A percentile compares a stretch with the other conserved stretches of the same genome.
phyloP scores from a whole-genome alignment of 768 basidiomycete genomes.

The Lyophyllum shimeji region DNA sequence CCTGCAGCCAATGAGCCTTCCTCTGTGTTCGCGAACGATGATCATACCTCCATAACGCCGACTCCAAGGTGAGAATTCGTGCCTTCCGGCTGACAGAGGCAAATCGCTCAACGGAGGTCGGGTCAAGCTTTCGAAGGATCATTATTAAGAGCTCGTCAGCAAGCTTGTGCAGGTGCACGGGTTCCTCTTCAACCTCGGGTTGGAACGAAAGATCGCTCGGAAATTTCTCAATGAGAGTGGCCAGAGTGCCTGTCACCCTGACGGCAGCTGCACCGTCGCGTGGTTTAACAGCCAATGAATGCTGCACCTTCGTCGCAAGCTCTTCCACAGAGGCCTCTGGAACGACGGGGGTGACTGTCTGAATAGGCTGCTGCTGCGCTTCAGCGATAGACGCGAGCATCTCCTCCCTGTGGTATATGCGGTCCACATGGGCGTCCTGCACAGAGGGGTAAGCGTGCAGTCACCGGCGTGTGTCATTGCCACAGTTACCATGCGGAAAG shows the following conservation, averaged over 20 bases:
- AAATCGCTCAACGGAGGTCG: constrained; percentile 73
- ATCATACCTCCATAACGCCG: constrained; percentile 72
- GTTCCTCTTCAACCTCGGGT: constrained; percentile 66
- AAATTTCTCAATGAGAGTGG: constrained; percentile 48
- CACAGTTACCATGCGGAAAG: constrained; percentile 59
- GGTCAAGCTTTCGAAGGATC: constrained; percentile 67
- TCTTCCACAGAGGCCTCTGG: constrained; percentile 21
- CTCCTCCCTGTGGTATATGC: constrained; percentile 63
- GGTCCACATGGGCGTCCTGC: constrained; percentile 71
- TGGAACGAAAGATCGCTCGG: constrained; percentile 54
- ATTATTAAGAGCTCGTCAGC: constrained; percentile 77
- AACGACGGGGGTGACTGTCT: constrained; percentile 9
- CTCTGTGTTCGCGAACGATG: background rate
- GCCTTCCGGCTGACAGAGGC: constrained; percentile 73
- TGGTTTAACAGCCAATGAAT: constrained; percentile 24
- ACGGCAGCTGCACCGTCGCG: constrained; percentile 14
- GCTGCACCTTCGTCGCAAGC: constrained; percentile 25
- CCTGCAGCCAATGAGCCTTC: constrained; percentile 33
- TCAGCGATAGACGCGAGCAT: constrained; percentile 35
- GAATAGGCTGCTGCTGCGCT: constrained; percentile 20
- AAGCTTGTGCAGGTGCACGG: constrained; percentile 53
- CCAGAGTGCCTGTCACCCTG: constrained; percentile 40
- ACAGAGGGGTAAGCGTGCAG: constrained; percentile 5
- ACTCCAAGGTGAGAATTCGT: constrained; percentile 67
- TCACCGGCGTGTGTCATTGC: background rate